Evolutionary conservation across 73 alveolate genomes (phyloP), one percentile per base, ranked within the genome.

Genomic region (Urostyla sp.): DNA sequence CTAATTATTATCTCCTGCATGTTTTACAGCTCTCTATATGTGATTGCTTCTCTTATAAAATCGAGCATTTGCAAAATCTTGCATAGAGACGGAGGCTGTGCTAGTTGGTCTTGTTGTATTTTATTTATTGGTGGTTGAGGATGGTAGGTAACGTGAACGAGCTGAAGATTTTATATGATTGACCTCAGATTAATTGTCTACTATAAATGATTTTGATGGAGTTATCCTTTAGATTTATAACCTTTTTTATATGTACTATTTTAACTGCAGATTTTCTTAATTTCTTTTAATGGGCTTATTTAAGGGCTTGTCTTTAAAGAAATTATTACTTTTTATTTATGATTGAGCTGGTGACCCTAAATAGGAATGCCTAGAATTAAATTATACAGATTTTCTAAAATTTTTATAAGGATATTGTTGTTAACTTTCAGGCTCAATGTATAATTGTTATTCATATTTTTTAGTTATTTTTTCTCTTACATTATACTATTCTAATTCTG

Each of bases 21-120:
- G 44, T 27, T 46, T 44, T 69, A 67, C 44, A 3, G 83, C 83
- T 16, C 49, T 69, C 34, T 69, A 46, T 23, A 69, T 18, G 49
- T 69, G 83, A 48, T 69, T 69, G 13, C 16, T 44, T 24, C 48
- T 69, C 18, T 26, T 48, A 0, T 37, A 26, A 46, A 26, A n/a
- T 35, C 0, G 21, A 23, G 72, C 67, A 2, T 55, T 15, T 7
- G 67, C 49, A 21, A 48, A 45, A 11, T 69, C 83, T 15, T 48
- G 54, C n/a, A 48, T 13, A 2, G 83, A 45, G 23, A 46, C 83
- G 20, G 30, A 37, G 15, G 51, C 10, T 38, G 37, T 20, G 4
- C 45, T 5, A 13, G 24, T 4, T 2, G 4, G 43, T 40, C 43
- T 34, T 48, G 26, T 46, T 5, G 52, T 20, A 69, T 49, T 49